These are phyloP conservation scores for Gryganskiella cystojenkinii DNA, from an alignment of 192 early-diverging fungal genomes.

Conservation along the genomic window DNA sequence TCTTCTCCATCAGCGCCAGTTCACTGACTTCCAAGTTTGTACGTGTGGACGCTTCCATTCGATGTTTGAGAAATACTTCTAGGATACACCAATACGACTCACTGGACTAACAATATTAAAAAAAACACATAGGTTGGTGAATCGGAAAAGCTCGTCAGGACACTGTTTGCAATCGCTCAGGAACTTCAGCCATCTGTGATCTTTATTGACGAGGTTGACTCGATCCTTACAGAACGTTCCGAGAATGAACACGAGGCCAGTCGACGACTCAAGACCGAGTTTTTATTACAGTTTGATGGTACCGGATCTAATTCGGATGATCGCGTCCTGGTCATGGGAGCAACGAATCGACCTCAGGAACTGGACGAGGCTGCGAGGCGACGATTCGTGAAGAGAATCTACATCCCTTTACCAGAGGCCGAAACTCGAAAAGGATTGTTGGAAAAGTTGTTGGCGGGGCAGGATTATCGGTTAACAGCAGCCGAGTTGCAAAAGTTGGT, in stretches of 20 bases:
- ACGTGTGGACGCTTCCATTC: no score
- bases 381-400: slow-evolving; percentile 75
- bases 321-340: slow-evolving; percentile 86
- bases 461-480: slow-evolving; percentile 63
- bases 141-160: slow-evolving; percentile 88
- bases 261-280: slow-evolving; percentile 90
- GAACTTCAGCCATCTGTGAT: slow-evolving; percentile 85
- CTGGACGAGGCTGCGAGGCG: slow-evolving; percentile 92
- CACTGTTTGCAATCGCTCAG: slow-evolving; percentile 87
- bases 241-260: slow-evolving; percentile 88
- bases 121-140: slow-evolving; percentile 68
- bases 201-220: slow-evolving; percentile 83
- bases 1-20: slow-evolving; percentile 88
- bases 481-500: slow-evolving; percentile 69
- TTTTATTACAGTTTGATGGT: slow-evolving; percentile 79
- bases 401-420: slow-evolving; percentile 84
- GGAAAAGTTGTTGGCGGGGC: slow-evolving; percentile 63
- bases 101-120: no score
- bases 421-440: slow-evolving; percentile 70
- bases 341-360: slow-evolving; percentile 92
- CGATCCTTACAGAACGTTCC: slow-evolving; percentile 82
- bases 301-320: slow-evolving; percentile 68
- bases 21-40: slow-evolving; percentile 94
- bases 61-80: no score
- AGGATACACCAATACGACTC: no score